Conservation (phyloP, 2,329 filamentous ascomycete species). For the Calonectria pteridis region DNA sequence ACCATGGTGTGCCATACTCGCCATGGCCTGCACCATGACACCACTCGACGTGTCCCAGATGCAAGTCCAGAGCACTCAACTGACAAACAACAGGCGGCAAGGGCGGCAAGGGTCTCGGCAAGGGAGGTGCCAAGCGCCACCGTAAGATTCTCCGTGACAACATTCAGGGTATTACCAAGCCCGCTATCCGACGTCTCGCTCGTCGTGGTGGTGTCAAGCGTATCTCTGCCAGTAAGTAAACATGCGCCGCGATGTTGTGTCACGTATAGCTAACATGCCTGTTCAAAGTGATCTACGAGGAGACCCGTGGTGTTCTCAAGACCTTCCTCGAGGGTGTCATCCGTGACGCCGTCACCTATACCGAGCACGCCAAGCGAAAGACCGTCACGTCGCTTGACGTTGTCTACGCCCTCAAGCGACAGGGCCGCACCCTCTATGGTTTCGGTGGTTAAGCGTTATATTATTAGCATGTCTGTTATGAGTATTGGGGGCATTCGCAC, state of each 20-base stretch:
- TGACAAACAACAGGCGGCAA: conserved; percentile 78
- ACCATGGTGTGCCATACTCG: too few relatives aligned
- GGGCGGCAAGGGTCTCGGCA: conserved; percentile 97
- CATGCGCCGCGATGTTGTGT: conserved; percentile 67
- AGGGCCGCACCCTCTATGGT: conserved; percentile 82
- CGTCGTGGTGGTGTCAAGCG: conserved; percentile 99
- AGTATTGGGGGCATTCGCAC: conserved; percentile 44
- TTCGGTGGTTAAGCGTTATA: conserved; percentile 81
- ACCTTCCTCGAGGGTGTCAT: conserved; percentile 83
- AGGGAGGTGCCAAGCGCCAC: conserved; percentile 98
- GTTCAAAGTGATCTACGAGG: conserved; percentile 77
- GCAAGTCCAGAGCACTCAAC: conserved; percentile 56
- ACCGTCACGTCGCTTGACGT: conserved; percentile 79
- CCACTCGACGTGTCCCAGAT: background rate
- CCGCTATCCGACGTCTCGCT: conserved; percentile 96
- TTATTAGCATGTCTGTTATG: conserved; percentile 52
- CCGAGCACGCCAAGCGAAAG: conserved; percentile 85
- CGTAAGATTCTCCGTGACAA: conserved; percentile 99
- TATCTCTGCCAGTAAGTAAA: conserved; percentile 89
- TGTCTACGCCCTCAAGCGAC: conserved; percentile 76
- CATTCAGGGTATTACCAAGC: conserved; percentile 99
- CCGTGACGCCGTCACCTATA: conserved; percentile 82
- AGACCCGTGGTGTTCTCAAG: conserved; percentile 83
- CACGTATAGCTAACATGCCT: conserved; percentile 61
- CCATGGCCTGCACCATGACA: background rate